Percentiles rank a stretch among this genome's conserved stretches.
Conservation (phyloP, 2,329 filamentous ascomycete genomes). For the Seiridium cupressi region DNA sequence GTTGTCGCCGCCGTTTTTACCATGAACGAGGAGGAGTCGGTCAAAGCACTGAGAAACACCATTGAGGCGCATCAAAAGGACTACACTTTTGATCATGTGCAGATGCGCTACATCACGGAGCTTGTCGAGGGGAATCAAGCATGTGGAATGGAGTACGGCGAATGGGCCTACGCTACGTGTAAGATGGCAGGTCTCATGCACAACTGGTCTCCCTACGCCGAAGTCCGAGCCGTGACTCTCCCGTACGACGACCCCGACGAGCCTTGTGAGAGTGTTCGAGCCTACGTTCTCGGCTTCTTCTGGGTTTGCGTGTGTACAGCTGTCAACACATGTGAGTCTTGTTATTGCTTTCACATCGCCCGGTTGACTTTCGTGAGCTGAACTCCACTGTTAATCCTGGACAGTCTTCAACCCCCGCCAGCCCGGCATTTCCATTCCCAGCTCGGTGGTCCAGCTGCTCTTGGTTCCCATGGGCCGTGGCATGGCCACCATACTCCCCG, state of each 20-base stretch:
- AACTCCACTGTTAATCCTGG: conserved; percentile 21
- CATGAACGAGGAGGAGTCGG: conserved; percentile 19
- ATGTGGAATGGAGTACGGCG: conserved; percentile 23
- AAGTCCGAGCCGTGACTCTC: conserved; percentile 40
- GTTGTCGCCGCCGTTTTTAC: conserved; percentile 21
- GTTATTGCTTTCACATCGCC: neutral
- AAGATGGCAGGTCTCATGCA: conserved; percentile 28
- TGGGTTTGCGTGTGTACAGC: conserved; percentile 19
- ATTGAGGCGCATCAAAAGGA: conserved; percentile 21
- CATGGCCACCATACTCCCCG: conserved; percentile 32
- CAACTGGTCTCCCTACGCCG: conserved; percentile 35
- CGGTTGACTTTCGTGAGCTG: conserved; percentile 18
- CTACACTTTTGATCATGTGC: conserved; percentile 23
- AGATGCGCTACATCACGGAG: conserved; percentile 18
- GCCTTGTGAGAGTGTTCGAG: conserved; percentile 25
- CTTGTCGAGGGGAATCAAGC: conserved; percentile 20
- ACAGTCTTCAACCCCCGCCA: conserved; percentile 39
- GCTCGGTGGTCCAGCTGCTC: conserved; percentile 38
- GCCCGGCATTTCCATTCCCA: conserved; percentile 37
- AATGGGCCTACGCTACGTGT: conserved; percentile 25
- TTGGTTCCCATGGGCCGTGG: conserved; percentile 34
- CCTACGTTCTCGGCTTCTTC: conserved; percentile 24
- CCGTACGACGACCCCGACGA: conserved; percentile 24
- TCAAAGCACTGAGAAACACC: conserved; percentile 13
- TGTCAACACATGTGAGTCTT: conserved; percentile 9